Percentiles rank a stretch among this genome's conserved stretches.
These are phyloP conservation scores for Cardamine occulta DNA, from an alignment of 345 rosid genomes.

Conservation along the genomic window DNA sequence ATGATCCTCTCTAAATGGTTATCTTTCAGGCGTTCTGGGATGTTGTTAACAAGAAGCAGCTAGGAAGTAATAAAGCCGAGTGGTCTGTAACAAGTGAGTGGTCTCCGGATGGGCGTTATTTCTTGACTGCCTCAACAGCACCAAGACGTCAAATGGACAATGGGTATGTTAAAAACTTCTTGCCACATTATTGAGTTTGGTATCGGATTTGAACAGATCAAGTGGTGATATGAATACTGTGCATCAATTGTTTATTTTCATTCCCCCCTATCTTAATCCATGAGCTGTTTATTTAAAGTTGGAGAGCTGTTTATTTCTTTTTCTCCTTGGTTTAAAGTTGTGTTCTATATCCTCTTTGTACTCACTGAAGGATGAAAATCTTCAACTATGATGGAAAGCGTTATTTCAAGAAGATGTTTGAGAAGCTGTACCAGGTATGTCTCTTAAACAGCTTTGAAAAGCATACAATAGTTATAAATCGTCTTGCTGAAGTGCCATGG, in stretches of 20 bases:
- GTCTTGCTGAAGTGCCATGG: slow-evolving; percentile 22
- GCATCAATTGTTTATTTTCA: background rate
- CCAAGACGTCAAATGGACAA: slow-evolving; percentile 95
- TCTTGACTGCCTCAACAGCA: slow-evolving; percentile 96
- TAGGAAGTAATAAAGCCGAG: slow-evolving; percentile 84
- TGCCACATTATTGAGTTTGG: slow-evolving; percentile 3
- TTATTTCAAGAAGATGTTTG: slow-evolving; percentile 79
- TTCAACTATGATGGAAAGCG: slow-evolving; percentile 80
- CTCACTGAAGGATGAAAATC: slow-evolving; percentile 71
- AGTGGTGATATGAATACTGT: slow-evolving; percentile 9
- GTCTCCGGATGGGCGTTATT: slow-evolving; percentile 91
- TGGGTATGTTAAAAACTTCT: slow-evolving; percentile 59
- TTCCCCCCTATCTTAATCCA: background rate
- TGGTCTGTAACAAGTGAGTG: slow-evolving; percentile 89
- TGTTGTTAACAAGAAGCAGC: slow-evolving; percentile 61
- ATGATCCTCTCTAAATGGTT: slow-evolving; percentile 6
- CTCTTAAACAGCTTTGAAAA: slow-evolving; percentile 13
- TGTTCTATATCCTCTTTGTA: slow-evolving; percentile 18
- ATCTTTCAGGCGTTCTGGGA: slow-evolving; percentile 88
- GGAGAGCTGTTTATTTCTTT: background rate
- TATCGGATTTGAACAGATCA: background rate
- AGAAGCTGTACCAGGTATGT: slow-evolving; percentile 85
- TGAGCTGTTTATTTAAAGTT: background rate
- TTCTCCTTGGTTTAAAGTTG: background rate
- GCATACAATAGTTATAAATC: background rate